Conservation (phyloP, 2,329 filamentous ascomycete species). For the Pseudomassariella vexata region DNA sequence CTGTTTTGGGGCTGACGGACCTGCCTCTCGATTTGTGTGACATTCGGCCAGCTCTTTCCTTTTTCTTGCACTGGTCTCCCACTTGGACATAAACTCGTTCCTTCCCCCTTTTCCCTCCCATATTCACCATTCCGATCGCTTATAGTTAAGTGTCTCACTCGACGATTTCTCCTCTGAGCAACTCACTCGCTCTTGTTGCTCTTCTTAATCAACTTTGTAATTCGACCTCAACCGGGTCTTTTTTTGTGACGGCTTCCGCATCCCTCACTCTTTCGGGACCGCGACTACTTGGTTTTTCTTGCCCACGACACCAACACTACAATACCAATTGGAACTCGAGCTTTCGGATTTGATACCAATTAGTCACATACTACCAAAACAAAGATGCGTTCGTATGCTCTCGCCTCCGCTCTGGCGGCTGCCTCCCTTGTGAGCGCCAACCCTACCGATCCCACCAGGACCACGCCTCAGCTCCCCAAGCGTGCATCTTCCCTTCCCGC, state of each 20-base stretch:
- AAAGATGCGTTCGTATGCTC: slow-evolving; percentile 43
- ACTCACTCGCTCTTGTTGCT: slow-evolving; percentile 8
- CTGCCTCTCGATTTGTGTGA: too few relatives aligned
- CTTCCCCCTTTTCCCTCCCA: too few relatives aligned
- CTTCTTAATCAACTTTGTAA: slow-evolving; percentile 11
- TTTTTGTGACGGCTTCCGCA: background rate
- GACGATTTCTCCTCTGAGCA: slow-evolving; percentile 6
- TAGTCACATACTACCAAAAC: slow-evolving; percentile 11
- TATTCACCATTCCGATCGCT: too few relatives aligned
- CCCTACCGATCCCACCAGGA: slow-evolving; percentile 47
- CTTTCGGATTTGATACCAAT: slow-evolving; percentile 8
- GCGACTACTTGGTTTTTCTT: slow-evolving; percentile 10
- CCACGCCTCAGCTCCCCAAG: slow-evolving; percentile 38
- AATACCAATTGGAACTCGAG: background rate
- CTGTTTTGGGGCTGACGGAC: too few relatives aligned
- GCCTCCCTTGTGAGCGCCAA: slow-evolving; percentile 36
- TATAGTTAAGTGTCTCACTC: too few relatives aligned
- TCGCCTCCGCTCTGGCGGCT: slow-evolving; percentile 44
- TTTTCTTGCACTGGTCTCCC: too few relatives aligned
- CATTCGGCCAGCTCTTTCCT: too few relatives aligned
- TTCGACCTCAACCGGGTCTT: slow-evolving; percentile 4
- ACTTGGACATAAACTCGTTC: too few relatives aligned
- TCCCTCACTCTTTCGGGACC: slow-evolving; percentile 6
- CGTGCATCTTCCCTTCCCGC: slow-evolving; percentile 45
- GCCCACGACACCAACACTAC: slow-evolving; percentile 5